These are phyloP conservation scores for Rhynchospora breviuscula DNA, from an alignment of 176 grass and related monocot species.

Conservation along the genomic window DNA sequence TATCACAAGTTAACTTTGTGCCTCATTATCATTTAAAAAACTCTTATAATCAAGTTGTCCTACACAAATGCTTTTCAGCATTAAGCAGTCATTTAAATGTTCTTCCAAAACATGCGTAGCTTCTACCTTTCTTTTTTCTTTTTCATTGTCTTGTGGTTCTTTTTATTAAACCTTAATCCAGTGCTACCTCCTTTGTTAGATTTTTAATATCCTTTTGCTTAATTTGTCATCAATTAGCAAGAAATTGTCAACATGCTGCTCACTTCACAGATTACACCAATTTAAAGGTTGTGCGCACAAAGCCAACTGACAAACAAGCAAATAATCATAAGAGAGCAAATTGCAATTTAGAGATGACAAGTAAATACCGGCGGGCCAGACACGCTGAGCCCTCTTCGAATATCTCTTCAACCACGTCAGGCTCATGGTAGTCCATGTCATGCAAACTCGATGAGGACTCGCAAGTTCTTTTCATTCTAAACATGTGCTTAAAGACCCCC, in stretches of 20 bases:
- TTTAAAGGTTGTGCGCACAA: not conserved
- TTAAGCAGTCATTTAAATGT: not conserved
- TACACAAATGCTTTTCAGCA: not conserved
- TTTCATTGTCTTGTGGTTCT: not conserved
- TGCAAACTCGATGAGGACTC: constrained; percentile 44
- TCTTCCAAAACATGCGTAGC: no score
- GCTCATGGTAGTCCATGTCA: constrained; percentile 37
- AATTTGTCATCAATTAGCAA: not conserved
- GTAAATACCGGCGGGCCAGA: constrained; percentile 57
- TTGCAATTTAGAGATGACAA: constrained; percentile 9
- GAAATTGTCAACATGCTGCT: not conserved
- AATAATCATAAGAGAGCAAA: not conserved
- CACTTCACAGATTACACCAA: not conserved
- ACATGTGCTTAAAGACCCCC: constrained; percentile 66
- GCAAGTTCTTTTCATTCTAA: constrained; percentile 33
- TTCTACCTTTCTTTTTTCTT: not conserved
- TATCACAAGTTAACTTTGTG: no score
- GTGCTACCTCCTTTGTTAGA: not conserved
- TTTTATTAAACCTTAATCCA: not conserved
- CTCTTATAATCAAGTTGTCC: not conserved
- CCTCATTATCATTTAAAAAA: not conserved
- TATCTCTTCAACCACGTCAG: constrained; percentile 69
- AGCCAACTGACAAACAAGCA: not conserved
- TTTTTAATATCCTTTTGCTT: not conserved
- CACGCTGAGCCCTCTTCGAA: constrained; percentile 88